These are phyloP conservation scores for Cystobasidium tubakii DNA, from an alignment of 768 basidiomycete genomes.

Conservation along the genomic window DNA sequence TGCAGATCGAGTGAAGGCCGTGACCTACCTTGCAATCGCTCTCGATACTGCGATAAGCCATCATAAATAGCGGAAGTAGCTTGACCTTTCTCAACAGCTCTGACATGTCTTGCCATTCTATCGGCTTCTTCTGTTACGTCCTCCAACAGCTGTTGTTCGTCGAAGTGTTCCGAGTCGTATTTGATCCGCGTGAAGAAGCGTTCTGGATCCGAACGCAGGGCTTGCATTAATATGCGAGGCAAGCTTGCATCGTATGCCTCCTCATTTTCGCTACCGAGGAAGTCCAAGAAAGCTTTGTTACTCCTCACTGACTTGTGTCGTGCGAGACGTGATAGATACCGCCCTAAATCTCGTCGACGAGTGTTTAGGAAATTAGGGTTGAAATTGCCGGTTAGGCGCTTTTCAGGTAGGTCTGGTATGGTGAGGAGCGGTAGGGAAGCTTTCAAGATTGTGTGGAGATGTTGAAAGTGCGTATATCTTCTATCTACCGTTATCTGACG, in stretches of 20 bases:
- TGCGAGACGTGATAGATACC: constrained; percentile 65
- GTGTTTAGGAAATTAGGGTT: constrained; percentile 76
- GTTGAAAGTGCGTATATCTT: constrained; percentile 77
- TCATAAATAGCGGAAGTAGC: constrained; percentile 7
- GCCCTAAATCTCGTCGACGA: constrained; percentile 69
- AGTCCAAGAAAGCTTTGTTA: constrained; percentile 71
- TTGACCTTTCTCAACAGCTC: constrained; percentile 31
- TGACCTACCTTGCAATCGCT: constrained; percentile 20
- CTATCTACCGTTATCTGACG: constrained; percentile 67
- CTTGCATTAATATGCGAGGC: not conserved
- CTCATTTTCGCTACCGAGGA: constrained; percentile 70
- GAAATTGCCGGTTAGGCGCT: constrained; percentile 75
- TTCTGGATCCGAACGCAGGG: constrained; percentile 6
- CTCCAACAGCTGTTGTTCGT: not conserved
- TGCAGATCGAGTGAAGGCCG: not conserved
- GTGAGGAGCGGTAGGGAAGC: constrained; percentile 68
- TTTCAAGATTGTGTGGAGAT: constrained; percentile 65
- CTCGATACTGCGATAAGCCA: constrained; percentile 5
- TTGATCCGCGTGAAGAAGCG: constrained; percentile 20
- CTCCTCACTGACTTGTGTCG: constrained; percentile 72
- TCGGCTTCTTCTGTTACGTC: not conserved
- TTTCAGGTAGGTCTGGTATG: constrained; percentile 75
- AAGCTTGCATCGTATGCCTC: constrained; percentile 47
- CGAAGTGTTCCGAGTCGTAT: constrained; percentile 22
- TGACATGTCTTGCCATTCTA: constrained; percentile 20